Percentiles rank a stretch among this genome's conserved stretches.
phyloP scores from a whole-genome alignment of 306 rosid genomes.

The Morella rubra region DNA sequence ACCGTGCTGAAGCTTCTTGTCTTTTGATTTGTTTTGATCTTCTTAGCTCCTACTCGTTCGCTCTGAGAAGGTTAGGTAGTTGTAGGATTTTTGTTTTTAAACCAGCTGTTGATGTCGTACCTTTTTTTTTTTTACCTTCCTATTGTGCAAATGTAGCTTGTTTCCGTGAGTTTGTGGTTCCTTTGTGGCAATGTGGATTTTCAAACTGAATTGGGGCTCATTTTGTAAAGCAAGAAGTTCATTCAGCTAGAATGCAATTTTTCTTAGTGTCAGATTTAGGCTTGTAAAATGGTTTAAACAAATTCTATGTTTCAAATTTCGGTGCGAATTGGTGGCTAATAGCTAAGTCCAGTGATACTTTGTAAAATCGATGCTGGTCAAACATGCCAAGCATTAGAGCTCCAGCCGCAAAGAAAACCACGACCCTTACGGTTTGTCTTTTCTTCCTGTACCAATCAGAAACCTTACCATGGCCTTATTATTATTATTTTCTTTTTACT shows the following conservation, averaged over 20 bases:
- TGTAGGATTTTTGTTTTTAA: no score
- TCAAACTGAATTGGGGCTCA: neutral
- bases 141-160: neutral
- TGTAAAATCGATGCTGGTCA: conserved; percentile 37
- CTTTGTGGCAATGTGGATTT: neutral
- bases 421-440: conserved; percentile 55
- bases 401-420: conserved; percentile 52
- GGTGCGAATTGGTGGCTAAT: neutral
- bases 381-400: conserved; percentile 63
- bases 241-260: neutral
- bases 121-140: neutral
- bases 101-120: neutral
- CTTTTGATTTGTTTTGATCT: neutral
- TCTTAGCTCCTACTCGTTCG: neutral
- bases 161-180: no score
- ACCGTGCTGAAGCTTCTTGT: no score
- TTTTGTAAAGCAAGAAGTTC: neutral
- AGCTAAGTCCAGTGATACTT: neutral
- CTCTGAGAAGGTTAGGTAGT: neutral
- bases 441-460: neutral
- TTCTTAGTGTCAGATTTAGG: neutral
- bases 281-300: neutral
- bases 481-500: neutral
- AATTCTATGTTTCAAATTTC: neutral
- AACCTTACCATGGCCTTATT: conserved; percentile 6